Evolutionary conservation across 2,329 filamentous ascomycete species (phyloP).

Genomic region (Balansia obtecta): DNA sequence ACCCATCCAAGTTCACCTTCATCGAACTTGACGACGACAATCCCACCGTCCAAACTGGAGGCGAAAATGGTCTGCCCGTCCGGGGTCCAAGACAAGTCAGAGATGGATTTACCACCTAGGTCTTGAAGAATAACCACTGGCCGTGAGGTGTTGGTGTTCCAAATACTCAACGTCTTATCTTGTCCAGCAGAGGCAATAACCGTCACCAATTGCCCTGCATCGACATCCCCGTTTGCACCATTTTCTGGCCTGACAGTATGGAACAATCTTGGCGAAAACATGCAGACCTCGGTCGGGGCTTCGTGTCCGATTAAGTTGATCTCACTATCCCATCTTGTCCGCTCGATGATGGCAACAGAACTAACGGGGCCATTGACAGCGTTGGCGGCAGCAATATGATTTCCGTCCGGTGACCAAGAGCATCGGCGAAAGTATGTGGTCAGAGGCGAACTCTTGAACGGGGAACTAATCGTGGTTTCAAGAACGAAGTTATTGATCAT

Average conservation of each 20-base stretch:
- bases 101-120: slow-evolving; percentile 79
- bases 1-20: slow-evolving; percentile 83
- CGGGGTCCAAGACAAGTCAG: slow-evolving; percentile 86
- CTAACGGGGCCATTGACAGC: slow-evolving; percentile 95
- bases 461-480: slow-evolving; percentile 78
- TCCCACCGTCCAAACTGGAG: slow-evolving; percentile 79
- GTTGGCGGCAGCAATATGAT: slow-evolving; percentile 93
- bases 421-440: slow-evolving; percentile 95
- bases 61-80: slow-evolving; percentile 80
- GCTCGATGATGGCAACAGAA: slow-evolving; percentile 90
- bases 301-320: slow-evolving; percentile 97
- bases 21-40: slow-evolving; percentile 71
- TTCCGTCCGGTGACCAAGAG: slow-evolving; percentile 95
- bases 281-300: slow-evolving; percentile 91
- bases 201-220: slow-evolving; percentile 50
- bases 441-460: slow-evolving; percentile 82
- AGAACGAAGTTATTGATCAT: slow-evolving; percentile 94
- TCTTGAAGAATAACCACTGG: slow-evolving; percentile 87
- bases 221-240: slow-evolving; percentile 32
- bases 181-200: slow-evolving; percentile 95
- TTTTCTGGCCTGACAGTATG: slow-evolving; percentile 54
- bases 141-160: slow-evolving; percentile 91
- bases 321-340: slow-evolving; percentile 85
- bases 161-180: slow-evolving; percentile 90
- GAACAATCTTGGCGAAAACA: slow-evolving; percentile 89